phyloP scores from a whole-genome alignment of 129 eudicot genomes.

The Ambrosia trifida region DNA sequence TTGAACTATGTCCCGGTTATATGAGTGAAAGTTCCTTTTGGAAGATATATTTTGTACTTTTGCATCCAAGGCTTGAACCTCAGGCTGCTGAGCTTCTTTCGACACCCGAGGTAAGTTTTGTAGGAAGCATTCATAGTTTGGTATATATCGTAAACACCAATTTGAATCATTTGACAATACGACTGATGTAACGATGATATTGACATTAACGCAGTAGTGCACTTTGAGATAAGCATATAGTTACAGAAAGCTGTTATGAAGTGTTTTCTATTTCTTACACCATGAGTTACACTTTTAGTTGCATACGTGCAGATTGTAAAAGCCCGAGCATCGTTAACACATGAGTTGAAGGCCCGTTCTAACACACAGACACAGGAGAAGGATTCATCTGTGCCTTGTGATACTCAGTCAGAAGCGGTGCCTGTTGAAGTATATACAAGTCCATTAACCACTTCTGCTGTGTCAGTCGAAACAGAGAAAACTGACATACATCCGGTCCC shows the following conservation, averaged over 20 bases:
- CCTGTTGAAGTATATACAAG: conserved; percentile 20
- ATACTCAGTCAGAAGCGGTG: conserved; percentile 3
- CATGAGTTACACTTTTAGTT: background rate
- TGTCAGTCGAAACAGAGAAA: conserved; percentile 32
- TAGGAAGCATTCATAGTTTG: background rate
- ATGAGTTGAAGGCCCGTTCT: conserved; percentile 43
- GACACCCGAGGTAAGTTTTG: conserved; percentile 69
- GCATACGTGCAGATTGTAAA: conserved; percentile 58
- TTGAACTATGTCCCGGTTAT: conserved; percentile 85
- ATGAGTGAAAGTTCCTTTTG: conserved; percentile 85
- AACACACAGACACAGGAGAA: conserved; percentile 29
- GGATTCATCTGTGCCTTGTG: conserved; percentile 26
- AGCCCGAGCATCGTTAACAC: conserved; percentile 71
- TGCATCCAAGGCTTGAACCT: conserved; percentile 76
- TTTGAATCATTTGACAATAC: background rate
- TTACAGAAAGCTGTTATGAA: too few species aligned
- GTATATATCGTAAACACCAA: background rate
- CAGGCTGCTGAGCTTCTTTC: conserved; percentile 76
- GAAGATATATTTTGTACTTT: conserved; percentile 89
- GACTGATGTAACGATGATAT: background rate
- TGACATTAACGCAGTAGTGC: background rate
- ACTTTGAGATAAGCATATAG: background rate
- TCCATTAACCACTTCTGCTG: conserved; percentile 12
- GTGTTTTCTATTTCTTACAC: background rate
- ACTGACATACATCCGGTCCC: conserved; percentile 38